Base-by-base conservation (phyloP, 2,329 filamentous ascomycete species). In the Aspergillus aculeatinus region DNA sequence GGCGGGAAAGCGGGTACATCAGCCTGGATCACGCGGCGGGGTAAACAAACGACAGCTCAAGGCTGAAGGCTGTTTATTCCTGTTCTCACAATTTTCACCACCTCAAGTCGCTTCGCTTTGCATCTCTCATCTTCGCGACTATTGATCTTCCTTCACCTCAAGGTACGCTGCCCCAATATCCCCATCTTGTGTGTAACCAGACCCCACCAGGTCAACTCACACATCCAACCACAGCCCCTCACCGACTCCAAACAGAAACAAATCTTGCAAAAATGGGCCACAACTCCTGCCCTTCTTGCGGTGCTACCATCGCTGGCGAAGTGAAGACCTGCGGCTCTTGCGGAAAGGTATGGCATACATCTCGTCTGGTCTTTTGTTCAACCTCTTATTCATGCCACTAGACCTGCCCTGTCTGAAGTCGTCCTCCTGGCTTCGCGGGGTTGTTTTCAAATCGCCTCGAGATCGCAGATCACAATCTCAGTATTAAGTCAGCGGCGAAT, bases 291-390 rank as follows among this genome's bases (percentile, higher is more conserved):
- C 71, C 71, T 49, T 64, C 65, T 21, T 73, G 70, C 62, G 65
- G 64, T 48, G 63, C 67, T 42, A 44, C 57, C 39, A 70, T 73
- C 55, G 12, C 58, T 5, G 66, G 69, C 44, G 67, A 66, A 12
- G 66, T n/a, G 12, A 73, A 73, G 68, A 70, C 63, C 39, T 73
- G 71, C 58, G 21, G 7, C 48, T 65, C 69, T 33, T 73, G 71
- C 57, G 70, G 70, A 55, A 67, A 63, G 61, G 70, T 72, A 60
- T 48, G 51, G 9, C 5, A 33, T 49, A 33, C 47, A 16, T 48
- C n/a, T 25, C 7, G 27, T 35, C 29, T 25, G 19, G 10, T 16
- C 12, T n/a, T 9, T n/a, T 31, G 11, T 33, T 14, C 33, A 51
- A 12, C 5, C 3, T 11, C 33, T 16, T n/a, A 35, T 21, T 10